Evolutionary conservation across 2,329 filamentous ascomycete genomes (phyloP), one percentile per base, ranked within the genome.

Genomic region (Ophiostoma perfectum): DNA sequence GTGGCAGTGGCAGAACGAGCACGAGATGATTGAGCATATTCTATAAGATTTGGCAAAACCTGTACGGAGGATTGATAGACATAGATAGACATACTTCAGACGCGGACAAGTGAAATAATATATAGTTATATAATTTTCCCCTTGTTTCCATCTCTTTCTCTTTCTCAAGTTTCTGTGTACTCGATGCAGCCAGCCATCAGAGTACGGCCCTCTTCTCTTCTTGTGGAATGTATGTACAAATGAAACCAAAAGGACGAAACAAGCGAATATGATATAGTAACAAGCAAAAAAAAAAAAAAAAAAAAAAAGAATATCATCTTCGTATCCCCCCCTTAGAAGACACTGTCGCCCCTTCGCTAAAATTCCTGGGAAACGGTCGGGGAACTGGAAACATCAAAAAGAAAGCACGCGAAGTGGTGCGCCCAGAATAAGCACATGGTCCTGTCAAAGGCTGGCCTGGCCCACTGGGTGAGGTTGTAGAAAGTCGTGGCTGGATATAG

Each of bases 171-270:
- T 60, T 27, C 27, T 27, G 27, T 45, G 14, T 63, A 67, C 65
- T 68, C 64, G 68, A 72, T 69, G 70, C 71, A 72, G 70, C 71
- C 67, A 70, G 70, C 49, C 68, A 71, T 70, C 68, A 67, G 49
- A 70, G 69, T 66, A 39, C 11, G 55, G 55, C 55, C 11, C 47
- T 55, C 27, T 39, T 16, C 55, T 60, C 12, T 4, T 9, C 55
- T 39, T 18, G 16, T 60, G 14, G 38, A 63, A 62, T 62, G 58
- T 62, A 47, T 44, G 39, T n/a, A 38, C 41, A n/a, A 3, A 39
- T 18, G 36, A 36, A 8, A 44, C 27, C 11, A 52, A 58, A 52
- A 58, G 38, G 6, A 42, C 49, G 18, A 55, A 55, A 36, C 55
- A 62, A 14, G 9, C 36, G 14, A 18, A 9, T 55, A 27, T 27